Conservation (phyloP, 306 rosid genomes). For the Medicago arabica region DNA sequence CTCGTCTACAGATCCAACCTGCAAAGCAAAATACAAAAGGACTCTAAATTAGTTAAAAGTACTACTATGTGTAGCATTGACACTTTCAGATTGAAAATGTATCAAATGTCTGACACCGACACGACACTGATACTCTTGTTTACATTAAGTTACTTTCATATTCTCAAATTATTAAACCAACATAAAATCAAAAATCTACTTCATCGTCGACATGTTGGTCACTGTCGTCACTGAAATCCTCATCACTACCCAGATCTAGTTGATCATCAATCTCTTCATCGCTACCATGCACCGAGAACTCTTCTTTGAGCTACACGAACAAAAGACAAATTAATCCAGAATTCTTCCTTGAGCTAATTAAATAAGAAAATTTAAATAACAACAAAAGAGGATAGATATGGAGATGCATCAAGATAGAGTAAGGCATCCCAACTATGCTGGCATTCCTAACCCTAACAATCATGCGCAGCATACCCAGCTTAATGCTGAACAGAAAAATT, state of each 20-base stretch:
- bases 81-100: not conserved
- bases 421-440: too few species aligned
- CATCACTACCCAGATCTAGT: slow-evolving; percentile 78
- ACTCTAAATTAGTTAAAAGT: not conserved
- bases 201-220: slow-evolving; percentile 66
- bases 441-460: too few species aligned
- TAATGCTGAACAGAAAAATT: slow-evolving; percentile 4
- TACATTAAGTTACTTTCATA: not conserved
- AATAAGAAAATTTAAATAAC: not conserved
- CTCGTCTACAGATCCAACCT: slow-evolving; percentile 96
- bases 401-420: too few species aligned
- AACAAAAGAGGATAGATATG: not conserved
- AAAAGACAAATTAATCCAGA: slow-evolving; percentile 39
- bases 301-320: slow-evolving; percentile 72
- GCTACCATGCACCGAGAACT: slow-evolving; percentile 86
- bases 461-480: too few species aligned
- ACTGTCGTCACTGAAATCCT: slow-evolving; percentile 76
- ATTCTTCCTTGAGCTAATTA: slow-evolving; percentile 77
- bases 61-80: not conserved
- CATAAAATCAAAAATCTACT: slow-evolving; percentile 51
- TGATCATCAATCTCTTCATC: slow-evolving; percentile 94
- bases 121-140: not conserved
- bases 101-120: not conserved
- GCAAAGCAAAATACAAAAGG: slow-evolving; percentile 21
- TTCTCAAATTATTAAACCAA: not conserved